Conservation (phyloP, 2,329 filamentous ascomycete species). For the Penicillium griseofulvum region DNA sequence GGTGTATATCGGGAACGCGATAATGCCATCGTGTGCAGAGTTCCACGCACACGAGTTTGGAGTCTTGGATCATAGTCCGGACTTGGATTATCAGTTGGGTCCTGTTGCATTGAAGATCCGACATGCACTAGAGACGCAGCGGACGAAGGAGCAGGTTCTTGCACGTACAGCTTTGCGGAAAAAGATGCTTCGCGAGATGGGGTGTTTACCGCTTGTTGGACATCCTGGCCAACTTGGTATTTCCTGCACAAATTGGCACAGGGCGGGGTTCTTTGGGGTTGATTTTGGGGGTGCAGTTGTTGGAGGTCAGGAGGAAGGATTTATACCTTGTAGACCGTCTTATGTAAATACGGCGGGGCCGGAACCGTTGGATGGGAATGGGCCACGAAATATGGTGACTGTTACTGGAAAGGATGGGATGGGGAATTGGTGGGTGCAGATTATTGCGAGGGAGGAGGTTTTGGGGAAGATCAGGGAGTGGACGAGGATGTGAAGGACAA, state of each 20-base stretch:
- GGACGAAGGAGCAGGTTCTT: neutral
- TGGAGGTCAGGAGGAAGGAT: neutral
- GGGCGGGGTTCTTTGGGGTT: neutral
- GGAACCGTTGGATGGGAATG: neutral
- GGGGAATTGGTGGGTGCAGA: neutral
- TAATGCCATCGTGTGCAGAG: neutral
- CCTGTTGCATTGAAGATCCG: neutral
- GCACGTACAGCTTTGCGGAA: neutral
- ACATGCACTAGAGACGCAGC: neutral
- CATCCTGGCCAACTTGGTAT: neutral
- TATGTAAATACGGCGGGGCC: neutral
- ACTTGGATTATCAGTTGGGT: neutral
- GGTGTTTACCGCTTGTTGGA: neutral
- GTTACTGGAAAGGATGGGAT: neutral
- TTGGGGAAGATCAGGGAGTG: neutral
- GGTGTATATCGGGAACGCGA: neutral
- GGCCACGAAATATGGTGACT: neutral
- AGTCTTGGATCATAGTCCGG: neutral
- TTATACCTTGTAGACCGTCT: neutral
- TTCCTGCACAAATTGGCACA: neutral
- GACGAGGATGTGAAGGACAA: neutral
- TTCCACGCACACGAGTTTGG: neutral
- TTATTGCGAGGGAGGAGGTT: neutral
- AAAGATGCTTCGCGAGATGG: neutral
- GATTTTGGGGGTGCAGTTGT: neutral